Base-by-base conservation (phyloP, 2,329 filamentous ascomycete genomes). In the Calonectria multiphialidica region DNA sequence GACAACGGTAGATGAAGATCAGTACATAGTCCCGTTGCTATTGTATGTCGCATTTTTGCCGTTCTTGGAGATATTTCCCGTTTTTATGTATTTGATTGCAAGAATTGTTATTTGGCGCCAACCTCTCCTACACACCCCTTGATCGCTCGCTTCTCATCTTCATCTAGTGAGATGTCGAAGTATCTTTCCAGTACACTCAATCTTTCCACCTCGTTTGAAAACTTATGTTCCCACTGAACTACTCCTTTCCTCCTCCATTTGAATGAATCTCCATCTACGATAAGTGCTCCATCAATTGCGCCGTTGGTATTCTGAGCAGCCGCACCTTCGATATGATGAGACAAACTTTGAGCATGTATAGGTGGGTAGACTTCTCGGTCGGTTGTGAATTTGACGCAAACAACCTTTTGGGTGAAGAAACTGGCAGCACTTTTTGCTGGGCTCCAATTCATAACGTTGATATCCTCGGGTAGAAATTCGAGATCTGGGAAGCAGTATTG, bases 401-500 rank as follows among this genome's bases (percentile, higher is more conserved):
- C 23, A 8, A 50, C 33, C 30, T 62, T 68, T 10, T 72, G 62
- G 1, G 70, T 74, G 5, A 74, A 72, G 12, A 74, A 28, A 23
- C 66, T 74, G 44, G 49, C n/a, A 2, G 70, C 69, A 5, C 72
- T 72, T 15, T 47, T 72, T 63, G 69, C 66, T 2, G 62, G 62
- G 37, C 66, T 50, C 1, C 68, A 44, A 37, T 74, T 74, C 66
- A 74, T 70, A 1, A 66, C 37, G 15, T 69, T 55, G 16, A 74
- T 70, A 47, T 74, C 72, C 7, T 63, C 66, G 5, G 66, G 21
- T 3, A 74, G 30, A 21, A 57, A 74, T 30, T 74, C 72, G 1
- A 42, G 50, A 21, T 72, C 69, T 1, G 65, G 66, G 7, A 74
- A 72, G 42, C 66, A 72, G 33, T 74, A 72, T 2, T 16, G 65